Conservation (phyloP, 129 eudicot genomes). For the Flaveria ramosissima region DNA sequence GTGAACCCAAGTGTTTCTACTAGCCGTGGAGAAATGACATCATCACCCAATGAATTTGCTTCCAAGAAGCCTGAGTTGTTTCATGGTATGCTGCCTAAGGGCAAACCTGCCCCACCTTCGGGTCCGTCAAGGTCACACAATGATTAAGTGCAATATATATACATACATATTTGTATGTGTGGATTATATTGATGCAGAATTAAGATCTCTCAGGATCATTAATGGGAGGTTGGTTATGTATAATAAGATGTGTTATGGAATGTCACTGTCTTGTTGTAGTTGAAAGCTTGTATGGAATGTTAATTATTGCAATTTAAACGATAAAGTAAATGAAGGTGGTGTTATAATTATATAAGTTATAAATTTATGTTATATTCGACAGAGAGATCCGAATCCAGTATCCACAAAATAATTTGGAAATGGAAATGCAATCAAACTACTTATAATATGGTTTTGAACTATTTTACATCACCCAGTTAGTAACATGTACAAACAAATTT, state of each 20-base stretch:
- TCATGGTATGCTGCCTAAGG: conserved; percentile 42
- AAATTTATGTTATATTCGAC: not conserved
- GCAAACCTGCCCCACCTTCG: conserved; percentile 51
- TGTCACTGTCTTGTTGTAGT: conserved; percentile 3
- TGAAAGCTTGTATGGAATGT: conserved; percentile 23
- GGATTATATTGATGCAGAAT: conserved; percentile 19
- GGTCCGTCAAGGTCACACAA: conserved; percentile 52
- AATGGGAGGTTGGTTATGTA: conserved; percentile 15
- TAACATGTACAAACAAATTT: too few relatives aligned
- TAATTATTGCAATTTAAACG: not conserved
- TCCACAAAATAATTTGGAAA: not conserved
- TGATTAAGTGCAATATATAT: not conserved
- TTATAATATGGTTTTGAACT: not conserved
- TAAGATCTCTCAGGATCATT: conserved; percentile 14
- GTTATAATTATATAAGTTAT: not conserved
- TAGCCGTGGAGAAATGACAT: conserved; percentile 34
- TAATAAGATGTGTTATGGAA: conserved; percentile 6
- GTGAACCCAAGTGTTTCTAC: conserved; percentile 27
- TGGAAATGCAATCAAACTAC: too few relatives aligned
- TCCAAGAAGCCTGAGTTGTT: conserved; percentile 22
- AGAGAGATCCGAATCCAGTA: not conserved
- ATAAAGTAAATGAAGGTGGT: not conserved
- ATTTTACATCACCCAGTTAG: not conserved
- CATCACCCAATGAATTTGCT: conserved; percentile 14
- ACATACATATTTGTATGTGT: not conserved